A percentile compares a stretch with the other conserved stretches of the same genome.
Evolutionary conservation across 140 eudicot species (phyloP).

Genomic region (Flaveria floridana): DNA sequence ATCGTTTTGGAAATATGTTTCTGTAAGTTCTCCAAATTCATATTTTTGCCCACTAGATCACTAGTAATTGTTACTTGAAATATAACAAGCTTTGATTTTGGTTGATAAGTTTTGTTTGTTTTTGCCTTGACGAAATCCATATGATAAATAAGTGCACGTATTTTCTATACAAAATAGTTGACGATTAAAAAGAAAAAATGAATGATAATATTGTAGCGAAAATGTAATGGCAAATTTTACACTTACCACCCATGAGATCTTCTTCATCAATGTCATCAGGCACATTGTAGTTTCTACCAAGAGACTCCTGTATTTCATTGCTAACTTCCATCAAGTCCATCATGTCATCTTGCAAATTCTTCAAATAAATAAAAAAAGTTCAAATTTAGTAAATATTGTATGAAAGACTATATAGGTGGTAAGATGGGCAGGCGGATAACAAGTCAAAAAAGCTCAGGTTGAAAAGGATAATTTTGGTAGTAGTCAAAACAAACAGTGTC

Average conservation of each 20-base stretch:
- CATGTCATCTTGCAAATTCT: conserved; percentile 98
- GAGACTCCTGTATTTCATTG: conserved; percentile 85
- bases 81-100: neutral
- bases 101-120: neutral
- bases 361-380: conserved; percentile 19
- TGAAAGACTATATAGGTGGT: neutral
- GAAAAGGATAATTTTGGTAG: neutral
- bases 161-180: neutral
- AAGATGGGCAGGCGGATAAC: conserved; percentile 5
- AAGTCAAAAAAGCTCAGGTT: neutral
- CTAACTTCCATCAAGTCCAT: conserved; percentile 87
- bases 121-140: conserved; percentile 1
- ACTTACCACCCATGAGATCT: conserved; percentile 85
- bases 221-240: neutral
- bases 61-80: neutral
- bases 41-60: neutral
- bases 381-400: neutral
- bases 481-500: neutral
- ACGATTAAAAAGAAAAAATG: neutral
- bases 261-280: conserved; percentile 95
- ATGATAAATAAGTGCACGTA: neutral
- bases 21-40: neutral
- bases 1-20: neutral
- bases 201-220: neutral
- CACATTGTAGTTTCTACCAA: conserved; percentile 70